These are phyloP conservation scores for Saccharomycopsis crataegensis DNA, from an alignment of 1,139 yeast species.

Conservation along the genomic window DNA sequence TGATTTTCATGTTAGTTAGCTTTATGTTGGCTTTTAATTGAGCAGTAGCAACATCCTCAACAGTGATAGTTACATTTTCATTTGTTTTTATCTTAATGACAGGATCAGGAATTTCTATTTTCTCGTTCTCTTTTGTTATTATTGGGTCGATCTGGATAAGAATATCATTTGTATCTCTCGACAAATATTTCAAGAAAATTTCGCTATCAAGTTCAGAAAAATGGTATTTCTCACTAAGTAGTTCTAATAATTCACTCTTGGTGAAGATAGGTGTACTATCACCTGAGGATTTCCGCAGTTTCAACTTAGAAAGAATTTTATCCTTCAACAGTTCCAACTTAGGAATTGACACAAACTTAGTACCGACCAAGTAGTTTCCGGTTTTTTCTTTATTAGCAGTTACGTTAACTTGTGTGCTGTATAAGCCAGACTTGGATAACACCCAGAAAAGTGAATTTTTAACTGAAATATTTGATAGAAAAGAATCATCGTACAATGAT, in stretches of 20 bases:
- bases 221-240: not conserved
- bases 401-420: conserved; percentile 3
- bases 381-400: conserved; percentile 7
- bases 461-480: conserved; percentile 8
- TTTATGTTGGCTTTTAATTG: conserved; percentile 6
- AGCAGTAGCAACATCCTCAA: conserved; percentile 9
- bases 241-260: not conserved
- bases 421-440: conserved; percentile 9
- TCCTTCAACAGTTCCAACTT: conserved; percentile 6
- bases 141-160: not conserved
- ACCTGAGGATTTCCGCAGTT: not conserved
- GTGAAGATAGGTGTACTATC: conserved; percentile 1
- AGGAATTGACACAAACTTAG: conserved; percentile 9
- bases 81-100: conserved; percentile 10
- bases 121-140: conserved; percentile 1
- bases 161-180: conserved; percentile 11
- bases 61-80: not conserved
- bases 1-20: conserved; percentile 3
- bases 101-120: conserved; percentile 8
- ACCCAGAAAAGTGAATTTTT: conserved; percentile 13
- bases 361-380: conserved; percentile 13
- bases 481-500: conserved; percentile 20
- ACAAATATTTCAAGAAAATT: conserved; percentile 5
- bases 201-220: conserved; percentile 4
- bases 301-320: not conserved